A percentile compares a stretch with the other conserved stretches of the same genome.
Evolutionary conservation across 768 basidiomycete species (phyloP).

Genomic region (Lactifluus hygrophoroides): DNA sequence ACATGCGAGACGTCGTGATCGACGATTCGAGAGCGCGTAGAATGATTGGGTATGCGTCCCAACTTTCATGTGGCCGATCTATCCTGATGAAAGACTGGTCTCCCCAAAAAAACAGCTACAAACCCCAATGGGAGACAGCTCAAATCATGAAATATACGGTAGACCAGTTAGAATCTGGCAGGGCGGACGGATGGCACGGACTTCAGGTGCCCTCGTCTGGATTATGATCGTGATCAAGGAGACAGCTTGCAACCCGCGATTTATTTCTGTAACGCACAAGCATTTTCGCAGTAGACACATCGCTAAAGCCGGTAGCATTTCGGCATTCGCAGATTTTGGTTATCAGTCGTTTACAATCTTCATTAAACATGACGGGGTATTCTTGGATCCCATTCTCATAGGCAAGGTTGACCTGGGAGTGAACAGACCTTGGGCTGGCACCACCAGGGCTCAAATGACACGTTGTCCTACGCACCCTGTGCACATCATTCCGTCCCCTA

Average conservation of each 20-base stretch:
- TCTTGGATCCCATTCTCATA: too few relatives aligned
- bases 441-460: too few relatives aligned
- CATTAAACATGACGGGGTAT: neutral
- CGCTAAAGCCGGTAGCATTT: neutral
- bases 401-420: too few relatives aligned
- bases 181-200: conserved; percentile 13
- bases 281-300: neutral
- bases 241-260: too few relatives aligned
- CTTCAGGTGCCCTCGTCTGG: neutral
- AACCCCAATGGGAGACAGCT: conserved; percentile 27
- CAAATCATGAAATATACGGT: conserved; percentile 30
- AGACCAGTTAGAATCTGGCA: conserved; percentile 28
- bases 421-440: too few relatives aligned
- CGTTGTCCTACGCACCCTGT: too few relatives aligned
- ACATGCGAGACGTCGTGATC: conserved; percentile 26
- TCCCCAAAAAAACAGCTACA: conserved; percentile 17
- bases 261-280: too few relatives aligned
- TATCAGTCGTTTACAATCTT: too few relatives aligned
- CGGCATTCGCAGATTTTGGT: too few relatives aligned
- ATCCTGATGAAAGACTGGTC: conserved; percentile 2
- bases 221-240: neutral
- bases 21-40: conserved; percentile 31
- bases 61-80: neutral
- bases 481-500: too few relatives aligned
- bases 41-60: conserved; percentile 24